Base-by-base conservation (phyloP, 2,329 filamentous ascomycete genomes). In the Lithohypha guttulata region DNA sequence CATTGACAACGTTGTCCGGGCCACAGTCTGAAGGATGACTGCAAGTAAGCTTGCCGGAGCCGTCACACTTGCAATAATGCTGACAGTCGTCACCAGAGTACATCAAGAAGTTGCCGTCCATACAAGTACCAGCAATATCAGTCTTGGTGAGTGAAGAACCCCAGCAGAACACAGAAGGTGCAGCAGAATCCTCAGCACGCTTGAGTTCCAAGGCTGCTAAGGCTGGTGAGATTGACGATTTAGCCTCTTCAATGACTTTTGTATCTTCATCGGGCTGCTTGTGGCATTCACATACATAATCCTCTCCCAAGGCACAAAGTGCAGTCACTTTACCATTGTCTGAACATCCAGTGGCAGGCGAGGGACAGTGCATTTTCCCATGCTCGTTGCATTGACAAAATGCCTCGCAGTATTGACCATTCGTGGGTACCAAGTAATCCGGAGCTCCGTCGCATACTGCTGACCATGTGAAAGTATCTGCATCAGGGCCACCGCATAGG, bases 81-180 rank as follows among this genome's bases (percentile, higher is more conserved):
- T 15, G 10, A 20, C 34, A 37, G 13, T 28, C 25, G 3, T 30
- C 13, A 11, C 34, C 34, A 6, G 34, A 37, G 23, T 26, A 37
- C 6, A 4, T 3, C 7, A 37, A 11, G 8, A 29, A 21, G 17
- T 18, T 37, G 15, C 34, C 34, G 17, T 37, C 34, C 34, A 30
- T 37, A 17, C 34, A 37, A 19, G 14, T 14, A 9, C 23, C 34
- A 25, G 14, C 34, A 18, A 10, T 11, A 13, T 37, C 13, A 3
- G 10, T 37, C 4, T 25, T 21, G 8, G 23, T 29, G 11, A 37
- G 8, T 15, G 20, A 19, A 19, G 22, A 5, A 11, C 34, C 34
- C 6, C 10, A 14, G 18, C 34, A 37, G 15, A 25, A 4, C 14
- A 28, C 15, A 14, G 9, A 14, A 4, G 26, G 11, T 25, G 23